Conservation (phyloP, 2,329 filamentous ascomycete species). For the Talaromyces marneffei region DNA sequence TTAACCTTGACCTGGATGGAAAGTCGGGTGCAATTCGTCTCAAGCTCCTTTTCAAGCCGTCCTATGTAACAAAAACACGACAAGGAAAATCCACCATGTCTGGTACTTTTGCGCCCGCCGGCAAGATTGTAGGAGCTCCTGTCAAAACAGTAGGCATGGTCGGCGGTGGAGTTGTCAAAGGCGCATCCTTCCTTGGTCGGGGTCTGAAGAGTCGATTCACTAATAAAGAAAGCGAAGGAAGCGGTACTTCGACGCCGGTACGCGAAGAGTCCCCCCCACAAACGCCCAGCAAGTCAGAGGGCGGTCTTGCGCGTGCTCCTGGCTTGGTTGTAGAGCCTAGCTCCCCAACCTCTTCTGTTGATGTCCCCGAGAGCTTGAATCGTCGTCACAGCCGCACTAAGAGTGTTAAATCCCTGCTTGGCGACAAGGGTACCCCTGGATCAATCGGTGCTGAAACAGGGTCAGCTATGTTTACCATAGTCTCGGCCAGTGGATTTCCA, state of each 20-base stretch:
- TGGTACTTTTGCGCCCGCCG: constrained; percentile 79
- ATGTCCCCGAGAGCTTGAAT: constrained; percentile 17
- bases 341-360: constrained; percentile 17
- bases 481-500: constrained; percentile 74
- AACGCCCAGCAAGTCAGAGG: constrained; percentile 16
- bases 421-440: constrained; percentile 36
- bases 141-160: constrained; percentile 83
- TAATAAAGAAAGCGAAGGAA: constrained; percentile 26
- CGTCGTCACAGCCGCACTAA: constrained; percentile 43
- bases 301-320: constrained; percentile 19
- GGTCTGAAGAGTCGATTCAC: constrained; percentile 60
- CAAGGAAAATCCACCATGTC: constrained; percentile 92
- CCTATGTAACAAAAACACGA: constrained; percentile 78
- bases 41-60: constrained; percentile 83
- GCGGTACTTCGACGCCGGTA: constrained; percentile 12
- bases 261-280: constrained; percentile 19
- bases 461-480: constrained; percentile 70
- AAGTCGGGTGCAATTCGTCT: constrained; percentile 80
- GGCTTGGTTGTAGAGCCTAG: constrained; percentile 28
- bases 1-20: constrained; percentile 71
- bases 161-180: constrained; percentile 78
- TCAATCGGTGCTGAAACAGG: constrained; percentile 54
- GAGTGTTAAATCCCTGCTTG: constrained; percentile 47
- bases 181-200: constrained; percentile 82
- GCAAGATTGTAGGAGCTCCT: constrained; percentile 89